Percentiles rank a stretch among this genome's conserved stretches.
phyloP scores from a whole-genome alignment of 768 basidiomycete species.

The Leccinellum albellum region DNA sequence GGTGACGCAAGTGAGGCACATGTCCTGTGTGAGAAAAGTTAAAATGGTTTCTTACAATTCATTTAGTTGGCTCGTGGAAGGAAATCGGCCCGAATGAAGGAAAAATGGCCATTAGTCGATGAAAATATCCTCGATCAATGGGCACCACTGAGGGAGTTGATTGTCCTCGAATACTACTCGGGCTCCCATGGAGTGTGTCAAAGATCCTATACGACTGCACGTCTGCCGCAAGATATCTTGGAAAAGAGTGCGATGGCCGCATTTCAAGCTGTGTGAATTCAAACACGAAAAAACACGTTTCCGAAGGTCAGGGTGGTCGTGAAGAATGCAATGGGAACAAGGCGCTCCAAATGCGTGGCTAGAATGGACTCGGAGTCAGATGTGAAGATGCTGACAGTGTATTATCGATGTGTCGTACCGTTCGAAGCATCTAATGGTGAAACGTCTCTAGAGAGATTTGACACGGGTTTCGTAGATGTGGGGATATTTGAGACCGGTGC shows the following conservation, averaged over 20 bases:
- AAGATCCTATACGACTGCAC: background rate
- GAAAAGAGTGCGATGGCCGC: background rate
- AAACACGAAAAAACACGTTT: too few species aligned
- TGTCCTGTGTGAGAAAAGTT: slow-evolving; percentile 1
- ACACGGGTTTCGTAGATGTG: background rate
- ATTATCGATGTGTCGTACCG: background rate
- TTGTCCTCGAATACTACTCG: background rate
- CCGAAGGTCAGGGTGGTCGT: slow-evolving; percentile 16
- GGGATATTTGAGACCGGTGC: slow-evolving; percentile 10
- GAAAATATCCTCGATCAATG: slow-evolving; percentile 10
- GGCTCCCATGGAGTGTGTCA: background rate
- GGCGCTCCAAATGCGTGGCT: slow-evolving; percentile 5
- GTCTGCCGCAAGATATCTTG: background rate
- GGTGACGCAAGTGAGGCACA: slow-evolving; percentile 6
- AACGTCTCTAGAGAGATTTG: background rate
- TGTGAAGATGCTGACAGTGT: background rate
- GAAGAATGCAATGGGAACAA: background rate
- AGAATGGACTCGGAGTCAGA: slow-evolving; percentile 2
- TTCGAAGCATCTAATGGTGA: background rate
- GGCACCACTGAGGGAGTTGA: background rate
- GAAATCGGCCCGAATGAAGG: slow-evolving; percentile 1
- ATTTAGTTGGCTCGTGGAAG: background rate
- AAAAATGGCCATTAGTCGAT: background rate
- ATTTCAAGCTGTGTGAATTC: background rate
- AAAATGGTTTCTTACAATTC: background rate